Conservation (phyloP, 768 basidiomycete genomes). For the Pulveroboletus ravenelii region DNA sequence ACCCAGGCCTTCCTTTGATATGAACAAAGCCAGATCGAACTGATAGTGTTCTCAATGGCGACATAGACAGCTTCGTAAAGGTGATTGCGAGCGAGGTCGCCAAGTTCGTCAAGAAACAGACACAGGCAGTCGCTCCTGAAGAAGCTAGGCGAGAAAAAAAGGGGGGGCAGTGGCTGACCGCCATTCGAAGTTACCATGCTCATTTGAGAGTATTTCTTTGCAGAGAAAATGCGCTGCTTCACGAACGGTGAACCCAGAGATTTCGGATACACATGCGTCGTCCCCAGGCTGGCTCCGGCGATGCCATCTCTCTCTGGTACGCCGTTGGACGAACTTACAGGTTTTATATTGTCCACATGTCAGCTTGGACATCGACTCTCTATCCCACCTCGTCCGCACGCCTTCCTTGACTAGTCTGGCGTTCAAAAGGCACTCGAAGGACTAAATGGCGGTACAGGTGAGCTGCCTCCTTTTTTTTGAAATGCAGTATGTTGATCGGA, state of each 20-base stretch:
- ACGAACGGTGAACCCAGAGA: constrained; percentile 37
- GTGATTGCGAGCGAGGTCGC: constrained; percentile 40
- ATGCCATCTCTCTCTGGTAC: constrained; percentile 10
- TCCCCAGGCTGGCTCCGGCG: constrained; percentile 8
- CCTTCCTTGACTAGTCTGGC: constrained; percentile 10
- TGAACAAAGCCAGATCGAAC: constrained; percentile 39
- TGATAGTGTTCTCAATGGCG: constrained; percentile 48
- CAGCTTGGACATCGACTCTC: constrained; percentile 10
- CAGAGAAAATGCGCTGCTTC: constrained; percentile 43
- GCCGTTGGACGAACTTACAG: constrained; percentile 15
- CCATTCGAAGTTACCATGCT: background rate
- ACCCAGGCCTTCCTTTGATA: background rate
- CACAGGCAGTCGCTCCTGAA: constrained; percentile 38
- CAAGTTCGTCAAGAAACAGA: constrained; percentile 12
- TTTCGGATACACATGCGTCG: constrained; percentile 14
- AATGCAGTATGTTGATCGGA: background rate
- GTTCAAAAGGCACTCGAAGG: constrained; percentile 18
- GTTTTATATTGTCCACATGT: constrained; percentile 12
- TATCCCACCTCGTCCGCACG: constrained; percentile 14
- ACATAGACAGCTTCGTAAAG: constrained; percentile 42
- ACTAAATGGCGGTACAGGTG: background rate
- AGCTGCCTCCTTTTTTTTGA: background rate
- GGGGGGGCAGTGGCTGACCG: too few relatives aligned
- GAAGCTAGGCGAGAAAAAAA: constrained; percentile 33
- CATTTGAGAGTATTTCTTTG: background rate